phyloP scores from a whole-genome alignment of 129 eudicot species.

The Dittrichia graveolens region DNA sequence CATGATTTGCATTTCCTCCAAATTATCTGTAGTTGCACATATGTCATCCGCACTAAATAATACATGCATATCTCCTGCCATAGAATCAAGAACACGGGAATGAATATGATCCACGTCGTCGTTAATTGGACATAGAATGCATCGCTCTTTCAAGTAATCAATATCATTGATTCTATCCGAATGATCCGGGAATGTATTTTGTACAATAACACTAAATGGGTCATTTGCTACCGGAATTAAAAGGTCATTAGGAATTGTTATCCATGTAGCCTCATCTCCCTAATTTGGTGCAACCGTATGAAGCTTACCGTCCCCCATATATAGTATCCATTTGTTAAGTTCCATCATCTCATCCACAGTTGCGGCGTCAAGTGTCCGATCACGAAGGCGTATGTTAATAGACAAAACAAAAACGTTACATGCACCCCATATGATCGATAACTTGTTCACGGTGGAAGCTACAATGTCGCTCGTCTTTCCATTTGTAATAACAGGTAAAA shows the following conservation, averaged over 20 bases:
- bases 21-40: background rate
- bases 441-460: background rate
- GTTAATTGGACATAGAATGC: background rate
- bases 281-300: background rate
- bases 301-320: background rate
- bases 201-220: background rate
- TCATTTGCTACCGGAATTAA: background rate
- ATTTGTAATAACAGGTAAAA: background rate
- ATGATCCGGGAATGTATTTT: background rate
- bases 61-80: background rate
- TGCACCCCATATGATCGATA: background rate
- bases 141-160: background rate
- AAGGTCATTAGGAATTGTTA: background rate
- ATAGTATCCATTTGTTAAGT: background rate
- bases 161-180: background rate
- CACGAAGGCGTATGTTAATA: background rate
- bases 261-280: background rate
- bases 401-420: background rate
- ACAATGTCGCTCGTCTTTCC: background rate
- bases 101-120: background rate
- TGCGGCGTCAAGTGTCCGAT: background rate
- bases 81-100: background rate
- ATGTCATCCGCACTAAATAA: background rate
- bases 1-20: background rate
- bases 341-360: background rate